Conservation (phyloP, 352 stramenopile genomes). For the Pythium brassicae region DNA sequence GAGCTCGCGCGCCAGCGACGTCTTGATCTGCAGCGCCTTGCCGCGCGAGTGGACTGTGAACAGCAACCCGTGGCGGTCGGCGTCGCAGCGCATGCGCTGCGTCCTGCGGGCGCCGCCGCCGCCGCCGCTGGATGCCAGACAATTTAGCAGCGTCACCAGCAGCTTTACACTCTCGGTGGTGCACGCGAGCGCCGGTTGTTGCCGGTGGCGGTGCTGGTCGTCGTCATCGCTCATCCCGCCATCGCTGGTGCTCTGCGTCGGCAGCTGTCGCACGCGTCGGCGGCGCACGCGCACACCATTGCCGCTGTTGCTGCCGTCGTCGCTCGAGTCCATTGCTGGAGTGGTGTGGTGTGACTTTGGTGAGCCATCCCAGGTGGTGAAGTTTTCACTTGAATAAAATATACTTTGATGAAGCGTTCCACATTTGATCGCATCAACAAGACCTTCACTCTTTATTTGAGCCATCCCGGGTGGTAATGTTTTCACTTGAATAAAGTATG, state of each 20-base stretch:
- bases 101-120: too few species aligned
- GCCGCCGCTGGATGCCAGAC: conserved; percentile 18
- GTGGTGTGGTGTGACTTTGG: too few species aligned
- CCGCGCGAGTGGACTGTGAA: conserved; percentile 81
- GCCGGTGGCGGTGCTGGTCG: conserved; percentile 4
- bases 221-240: not conserved
- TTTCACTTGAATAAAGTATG: too few species aligned
- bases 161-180: conserved; percentile 68
- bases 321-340: not conserved
- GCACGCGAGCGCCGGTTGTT: conserved; percentile 39
- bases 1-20: conserved; percentile 63
- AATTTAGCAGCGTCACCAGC: conserved; percentile 68
- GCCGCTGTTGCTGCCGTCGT: not conserved
- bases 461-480: too few species aligned
- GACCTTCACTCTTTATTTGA: too few species aligned
- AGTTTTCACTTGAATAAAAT: too few species aligned
- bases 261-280: conserved; percentile 8
- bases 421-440: too few species aligned
- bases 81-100: conserved; percentile 74
- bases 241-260: not conserved
- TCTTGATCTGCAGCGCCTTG: conserved; percentile 87
- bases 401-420: too few species aligned
- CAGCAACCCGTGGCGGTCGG: conserved; percentile 54
- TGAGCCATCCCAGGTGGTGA: too few species aligned
- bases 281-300: not conserved